Evolutionary conservation across 1,139 yeast species (phyloP).

Genomic region (Debaryomycetaceae sp.): DNA sequence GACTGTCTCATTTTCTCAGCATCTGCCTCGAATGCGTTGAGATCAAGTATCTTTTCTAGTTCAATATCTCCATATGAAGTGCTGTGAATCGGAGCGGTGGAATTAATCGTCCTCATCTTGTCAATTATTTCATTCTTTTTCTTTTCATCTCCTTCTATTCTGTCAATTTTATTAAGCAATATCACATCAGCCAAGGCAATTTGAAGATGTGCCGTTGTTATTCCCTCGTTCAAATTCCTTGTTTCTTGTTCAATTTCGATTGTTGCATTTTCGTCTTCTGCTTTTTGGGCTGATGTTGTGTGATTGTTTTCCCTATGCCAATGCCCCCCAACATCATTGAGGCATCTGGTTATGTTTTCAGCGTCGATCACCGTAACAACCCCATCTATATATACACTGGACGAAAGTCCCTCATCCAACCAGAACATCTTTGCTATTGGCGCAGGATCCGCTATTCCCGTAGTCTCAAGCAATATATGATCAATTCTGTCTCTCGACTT

Average conservation of each 20-base stretch:
- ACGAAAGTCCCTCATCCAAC: slow-evolving; percentile 85
- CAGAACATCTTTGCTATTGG: slow-evolving; percentile 97
- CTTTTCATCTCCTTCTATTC: slow-evolving; percentile 18
- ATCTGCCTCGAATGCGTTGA: slow-evolving; percentile 72
- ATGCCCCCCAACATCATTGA: slow-evolving; percentile 68
- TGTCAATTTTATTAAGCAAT: slow-evolving; percentile 74
- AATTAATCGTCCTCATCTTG: slow-evolving; percentile 59
- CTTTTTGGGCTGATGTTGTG: slow-evolving; percentile 18
- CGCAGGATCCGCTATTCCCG: slow-evolving; percentile 98
- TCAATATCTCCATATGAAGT: slow-evolving; percentile 74
- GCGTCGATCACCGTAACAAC: slow-evolving; percentile 90
- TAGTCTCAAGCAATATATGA: slow-evolving; percentile 85
- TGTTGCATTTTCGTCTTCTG: slow-evolving; percentile 20
- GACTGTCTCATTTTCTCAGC: slow-evolving; percentile 26
- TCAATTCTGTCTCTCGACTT: slow-evolving; percentile 74
- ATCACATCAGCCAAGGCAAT: slow-evolving; percentile 86
- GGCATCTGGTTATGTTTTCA: slow-evolving; percentile 59
- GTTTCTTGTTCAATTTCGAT: slow-evolving; percentile 31
- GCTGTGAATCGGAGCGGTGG: slow-evolving; percentile 61
- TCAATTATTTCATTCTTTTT: slow-evolving; percentile 20
- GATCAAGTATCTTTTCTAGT: slow-evolving; percentile 57
- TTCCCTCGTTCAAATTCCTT: slow-evolving; percentile 37
- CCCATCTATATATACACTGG: slow-evolving; percentile 87
- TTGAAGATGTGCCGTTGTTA: slow-evolving; percentile 86
- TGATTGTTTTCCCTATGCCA: slow-evolving; percentile 45